Percentiles rank a stretch among this genome's conserved stretches.
These are phyloP conservation scores for Lippia alba DNA, from an alignment of 305 asterid species.

Conservation along the genomic window DNA sequence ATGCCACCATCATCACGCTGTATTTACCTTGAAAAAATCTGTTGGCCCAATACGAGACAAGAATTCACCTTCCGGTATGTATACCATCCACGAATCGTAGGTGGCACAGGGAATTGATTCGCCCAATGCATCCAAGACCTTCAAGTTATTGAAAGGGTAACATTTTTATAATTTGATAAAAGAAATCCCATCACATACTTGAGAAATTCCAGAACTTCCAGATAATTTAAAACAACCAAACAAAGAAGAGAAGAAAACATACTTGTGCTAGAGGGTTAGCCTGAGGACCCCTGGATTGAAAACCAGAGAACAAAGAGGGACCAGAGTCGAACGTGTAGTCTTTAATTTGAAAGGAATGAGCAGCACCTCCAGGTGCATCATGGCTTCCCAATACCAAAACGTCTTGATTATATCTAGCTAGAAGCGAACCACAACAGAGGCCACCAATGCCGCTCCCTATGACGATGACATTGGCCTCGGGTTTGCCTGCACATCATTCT, in stretches of 20 bases:
- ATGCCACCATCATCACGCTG: not conserved
- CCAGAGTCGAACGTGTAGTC: conserved; percentile 91
- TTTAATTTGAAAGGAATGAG: conserved; percentile 84
- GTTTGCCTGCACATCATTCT: conserved; percentile 73
- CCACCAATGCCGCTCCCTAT: conserved; percentile 96
- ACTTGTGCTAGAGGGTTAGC: conserved; percentile 97
- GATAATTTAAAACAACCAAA: not conserved
- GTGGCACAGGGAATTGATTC: conserved; percentile 72
- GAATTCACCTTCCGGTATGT: conserved; percentile 94
- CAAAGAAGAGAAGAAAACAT: conserved; percentile 29
- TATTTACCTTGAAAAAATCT: conserved; percentile 77
- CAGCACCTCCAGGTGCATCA: conserved; percentile 90
- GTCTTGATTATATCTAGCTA: conserved; percentile 81
- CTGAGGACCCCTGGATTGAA: conserved; percentile 91
- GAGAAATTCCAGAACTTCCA: conserved; percentile 12
- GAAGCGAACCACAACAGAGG: conserved; percentile 80
- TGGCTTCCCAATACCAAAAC: conserved; percentile 91
- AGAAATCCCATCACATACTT: not conserved
- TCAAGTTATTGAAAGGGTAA: conserved; percentile 37
- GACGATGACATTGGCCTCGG: conserved; percentile 87
- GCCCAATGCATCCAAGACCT: conserved; percentile 94
- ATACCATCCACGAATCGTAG: conserved; percentile 95
- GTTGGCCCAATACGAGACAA: conserved; percentile 95
- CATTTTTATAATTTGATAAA: not conserved
- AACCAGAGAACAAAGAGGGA: conserved; percentile 90